Percentiles rank a stretch among this genome's conserved stretches.
Evolutionary conservation across 2,329 filamentous ascomycete species (phyloP).

Genomic region (Domatiomyces globalis): DNA sequence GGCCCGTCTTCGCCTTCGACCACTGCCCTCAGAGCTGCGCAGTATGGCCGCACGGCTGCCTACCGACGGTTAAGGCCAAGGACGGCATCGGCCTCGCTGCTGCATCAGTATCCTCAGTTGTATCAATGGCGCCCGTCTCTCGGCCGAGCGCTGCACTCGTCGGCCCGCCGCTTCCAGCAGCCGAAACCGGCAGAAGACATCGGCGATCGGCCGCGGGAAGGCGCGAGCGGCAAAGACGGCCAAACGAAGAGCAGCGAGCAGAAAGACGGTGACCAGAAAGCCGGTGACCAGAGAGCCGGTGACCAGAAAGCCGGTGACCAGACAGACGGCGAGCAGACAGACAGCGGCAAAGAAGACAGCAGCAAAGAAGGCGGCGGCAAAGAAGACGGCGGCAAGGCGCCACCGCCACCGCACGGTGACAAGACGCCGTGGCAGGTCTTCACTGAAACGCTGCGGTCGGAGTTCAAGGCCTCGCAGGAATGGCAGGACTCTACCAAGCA

Average conservation of each 20-base stretch:
- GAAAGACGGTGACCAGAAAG: conserved; percentile 17
- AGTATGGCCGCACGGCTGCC: conserved; percentile 13
- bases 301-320: conserved; percentile 4
- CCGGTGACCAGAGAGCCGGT: conserved; percentile 26
- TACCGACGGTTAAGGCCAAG: conserved; percentile 8
- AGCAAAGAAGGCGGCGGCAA: conserved; percentile 41
- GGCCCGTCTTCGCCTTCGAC: neutral
- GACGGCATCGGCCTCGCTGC: conserved; percentile 1
- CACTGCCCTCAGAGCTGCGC: conserved; percentile 9
- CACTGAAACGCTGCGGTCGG: conserved; percentile 81
- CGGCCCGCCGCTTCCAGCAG: conserved; percentile 12
- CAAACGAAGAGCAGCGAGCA: conserved; percentile 28
- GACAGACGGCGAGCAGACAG: conserved; percentile 22
- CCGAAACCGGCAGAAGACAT: conserved; percentile 16
- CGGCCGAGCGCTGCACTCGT: conserved; percentile 14
- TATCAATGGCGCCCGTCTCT: conserved; percentile 6
- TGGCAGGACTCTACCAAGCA: conserved; percentile 99
- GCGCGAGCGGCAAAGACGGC: conserved; percentile 27
- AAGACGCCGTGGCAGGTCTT: conserved; percentile 99
- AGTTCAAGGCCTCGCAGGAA: conserved; percentile 95
- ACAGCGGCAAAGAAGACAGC: conserved; percentile 27
- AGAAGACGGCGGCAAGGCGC: conserved; percentile 50
- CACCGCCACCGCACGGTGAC: conserved; percentile 90
- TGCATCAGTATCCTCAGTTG: conserved; percentile 1
- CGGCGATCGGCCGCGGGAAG: conserved; percentile 16